Evolutionary conservation across 2,329 filamentous ascomycete species (phyloP).

Genomic region (Monilinia vaccinii-corymbosi): DNA sequence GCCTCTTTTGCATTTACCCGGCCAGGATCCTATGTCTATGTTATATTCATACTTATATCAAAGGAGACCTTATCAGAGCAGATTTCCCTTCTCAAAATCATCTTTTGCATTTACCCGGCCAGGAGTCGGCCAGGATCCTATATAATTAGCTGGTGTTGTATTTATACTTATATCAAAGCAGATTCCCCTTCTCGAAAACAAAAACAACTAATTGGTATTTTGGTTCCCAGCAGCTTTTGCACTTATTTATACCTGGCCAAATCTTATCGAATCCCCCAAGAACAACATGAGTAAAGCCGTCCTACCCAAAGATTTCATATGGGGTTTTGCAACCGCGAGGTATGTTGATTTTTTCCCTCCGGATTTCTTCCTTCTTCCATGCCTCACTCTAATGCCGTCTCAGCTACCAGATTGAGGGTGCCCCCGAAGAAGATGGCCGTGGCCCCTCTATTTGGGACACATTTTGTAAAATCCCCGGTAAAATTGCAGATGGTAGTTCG

Average conservation of each 20-base stretch:
- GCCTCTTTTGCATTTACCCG: conserved; percentile 7
- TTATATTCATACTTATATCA: conserved; percentile 9
- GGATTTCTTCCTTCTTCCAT: background rate
- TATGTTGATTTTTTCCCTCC: conserved; percentile 33
- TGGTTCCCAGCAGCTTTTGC: background rate
- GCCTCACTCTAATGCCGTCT: background rate
- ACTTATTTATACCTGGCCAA: conserved; percentile 10
- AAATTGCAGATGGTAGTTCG: conserved; percentile 69
- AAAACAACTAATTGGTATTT: background rate
- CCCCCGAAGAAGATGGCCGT: conserved; percentile 64
- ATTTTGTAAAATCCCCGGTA: conserved; percentile 73
- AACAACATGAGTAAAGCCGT: conserved; percentile 36
- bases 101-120: no score
- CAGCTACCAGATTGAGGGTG: conserved; percentile 85
- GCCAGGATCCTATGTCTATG: background rate
- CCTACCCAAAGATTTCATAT: conserved; percentile 62
- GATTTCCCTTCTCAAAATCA: no score
- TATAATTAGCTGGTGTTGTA: no score
- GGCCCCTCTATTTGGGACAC: conserved; percentile 82
- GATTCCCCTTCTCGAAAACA: background rate
- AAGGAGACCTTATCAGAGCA: no score
- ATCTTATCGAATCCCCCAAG: conserved; percentile 6
- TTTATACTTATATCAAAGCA: conserved; percentile 8
- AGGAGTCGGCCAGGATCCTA: no score
- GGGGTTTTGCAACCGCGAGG: conserved; percentile 74